Percentiles rank a stretch among this genome's conserved stretches.
phyloP scores from a whole-genome alignment of 495 filamentous ascomycete genomes.

The Clavariopsis aquatica region DNA sequence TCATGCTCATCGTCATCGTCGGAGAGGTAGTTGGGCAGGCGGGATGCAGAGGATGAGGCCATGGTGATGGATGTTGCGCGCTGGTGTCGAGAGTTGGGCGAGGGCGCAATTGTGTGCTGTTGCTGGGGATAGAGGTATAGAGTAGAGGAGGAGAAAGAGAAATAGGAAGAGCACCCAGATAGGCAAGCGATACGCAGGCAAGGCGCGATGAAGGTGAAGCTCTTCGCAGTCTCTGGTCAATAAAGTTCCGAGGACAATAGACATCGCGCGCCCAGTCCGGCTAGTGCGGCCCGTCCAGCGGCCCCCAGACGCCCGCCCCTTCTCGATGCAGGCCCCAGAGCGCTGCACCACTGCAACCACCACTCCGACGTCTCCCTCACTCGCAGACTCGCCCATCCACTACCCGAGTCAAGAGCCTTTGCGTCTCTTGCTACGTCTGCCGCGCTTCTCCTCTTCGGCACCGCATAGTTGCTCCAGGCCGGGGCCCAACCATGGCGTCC shows the following conservation, averaged over 20 bases:
- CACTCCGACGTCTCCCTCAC: constrained; percentile 12
- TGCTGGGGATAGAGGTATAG: background rate
- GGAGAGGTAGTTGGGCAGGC: constrained; percentile 34
- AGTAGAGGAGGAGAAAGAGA: background rate
- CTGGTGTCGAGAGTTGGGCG: background rate
- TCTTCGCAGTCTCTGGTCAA: background rate
- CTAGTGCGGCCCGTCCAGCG: constrained; percentile 4
- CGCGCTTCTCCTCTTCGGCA: background rate
- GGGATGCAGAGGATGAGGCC: constrained; percentile 36
- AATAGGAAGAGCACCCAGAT: background rate
- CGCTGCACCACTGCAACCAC: constrained; percentile 11
- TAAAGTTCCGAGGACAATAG: constrained; percentile 13
- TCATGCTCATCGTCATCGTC: constrained; percentile 32
- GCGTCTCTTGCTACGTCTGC: background rate
- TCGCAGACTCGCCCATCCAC: background rate
- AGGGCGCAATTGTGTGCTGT: background rate
- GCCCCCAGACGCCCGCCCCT: constrained; percentile 13
- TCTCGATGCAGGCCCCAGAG: constrained; percentile 18
- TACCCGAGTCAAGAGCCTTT: constrained; percentile 15
- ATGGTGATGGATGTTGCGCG: constrained; percentile 23
- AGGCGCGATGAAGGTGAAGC: background rate
- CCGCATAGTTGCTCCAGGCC: constrained; percentile 14
- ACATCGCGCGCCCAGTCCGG: constrained; percentile 9
- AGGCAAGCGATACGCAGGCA: background rate
- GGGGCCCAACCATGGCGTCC: constrained; percentile 36